These are phyloP conservation scores for Suillus subalutaceus DNA, from an alignment of 768 basidiomycete species.

Conservation along the genomic window DNA sequence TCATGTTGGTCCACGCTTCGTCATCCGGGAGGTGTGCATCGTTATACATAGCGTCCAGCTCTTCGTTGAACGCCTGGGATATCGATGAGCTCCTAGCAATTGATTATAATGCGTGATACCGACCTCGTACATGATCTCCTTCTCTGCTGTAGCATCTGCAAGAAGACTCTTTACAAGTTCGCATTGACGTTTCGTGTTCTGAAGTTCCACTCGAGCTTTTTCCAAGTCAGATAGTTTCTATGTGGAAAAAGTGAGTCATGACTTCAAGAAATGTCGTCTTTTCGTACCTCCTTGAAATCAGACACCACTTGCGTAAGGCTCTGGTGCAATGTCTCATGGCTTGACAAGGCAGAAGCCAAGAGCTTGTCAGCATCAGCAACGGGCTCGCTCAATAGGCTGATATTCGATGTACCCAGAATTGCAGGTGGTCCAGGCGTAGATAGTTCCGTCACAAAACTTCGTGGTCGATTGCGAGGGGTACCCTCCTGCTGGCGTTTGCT, in stretches of 20 bases:
- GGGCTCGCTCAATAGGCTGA: constrained; percentile 49
- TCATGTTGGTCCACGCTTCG: constrained; percentile 83
- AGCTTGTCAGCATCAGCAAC: constrained; percentile 59
- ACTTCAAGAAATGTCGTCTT: not conserved
- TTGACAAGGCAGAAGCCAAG: constrained; percentile 52
- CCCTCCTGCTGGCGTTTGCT: constrained; percentile 56
- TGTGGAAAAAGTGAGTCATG: constrained; percentile 4
- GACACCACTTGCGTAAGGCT: constrained; percentile 52
- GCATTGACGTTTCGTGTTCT: constrained; percentile 70
- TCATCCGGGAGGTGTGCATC: constrained; percentile 80
- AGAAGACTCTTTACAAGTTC: constrained; percentile 80
- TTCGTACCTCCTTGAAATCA: constrained; percentile 61
- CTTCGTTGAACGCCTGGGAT: constrained; percentile 87
- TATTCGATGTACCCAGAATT: constrained; percentile 16
- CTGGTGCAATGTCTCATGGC: constrained; percentile 56
- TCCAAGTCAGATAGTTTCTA: constrained; percentile 70
- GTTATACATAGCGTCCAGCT: constrained; percentile 89
- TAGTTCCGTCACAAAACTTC: constrained; percentile 34
- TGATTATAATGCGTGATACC: constrained; percentile 22
- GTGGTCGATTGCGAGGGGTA: constrained; percentile 51
- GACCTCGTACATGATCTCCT: constrained; percentile 94
- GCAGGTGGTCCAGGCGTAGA: constrained; percentile 19
- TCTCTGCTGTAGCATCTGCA: constrained; percentile 78
- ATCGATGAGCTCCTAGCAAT: constrained; percentile 8
- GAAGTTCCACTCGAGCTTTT: constrained; percentile 62